Base-by-base conservation (phyloP, 1,284 basidiomycete genomes). In the Puccinia sorghi region DNA sequence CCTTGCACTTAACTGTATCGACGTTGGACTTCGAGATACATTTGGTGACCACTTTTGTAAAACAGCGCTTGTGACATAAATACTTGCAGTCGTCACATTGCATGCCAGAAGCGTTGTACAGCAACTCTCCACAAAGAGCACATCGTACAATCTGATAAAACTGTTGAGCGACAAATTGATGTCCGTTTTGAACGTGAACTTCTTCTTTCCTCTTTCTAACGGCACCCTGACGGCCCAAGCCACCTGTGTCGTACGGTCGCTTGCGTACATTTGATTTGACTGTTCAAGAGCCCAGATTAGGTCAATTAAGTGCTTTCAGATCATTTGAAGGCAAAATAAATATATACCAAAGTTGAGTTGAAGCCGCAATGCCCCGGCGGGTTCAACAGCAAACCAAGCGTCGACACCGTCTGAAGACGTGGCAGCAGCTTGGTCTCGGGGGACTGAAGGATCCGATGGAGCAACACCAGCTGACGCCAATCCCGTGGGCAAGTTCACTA, bases 71-170 rank as follows among this genome's bases (percentile, higher is more conserved):
- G 88, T 99, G 97, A 86, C 97, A 99, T 6, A 93, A 94, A 85
- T 98, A 99, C 81, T 94, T 91, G 85, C 97, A 99, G 85, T 99
- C 97, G 84, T 99, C 96, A 87, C 97, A 99, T 86, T 98, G 96
- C 86, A 96, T 98, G 9, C 97, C 97, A 80, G 93, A 89, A 3
- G 94, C 97, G 81, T 99, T 98, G 84, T 98, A 91, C 81, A 99
- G 88, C 87, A 99, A 97, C 83, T 99, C 96, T 86, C 90, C 92
- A 86, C 97, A 99, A 84, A 97, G 93, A 0, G 97, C 97, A 85
- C 97, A 99, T 78, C 97, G 89, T 84, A 97, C 90, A 79, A 86
- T 84, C 85, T 97, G 95, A 86, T 98, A 99, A 87, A 99, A 99
- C 86, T 99, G 97, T 73, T 91, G 90, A 83, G 94, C 93, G 72